Evolutionary conservation across 495 filamentous ascomycete species (phyloP), one percentile per base, ranked within the genome.

Genomic region (Penicillium cinerascens): DNA sequence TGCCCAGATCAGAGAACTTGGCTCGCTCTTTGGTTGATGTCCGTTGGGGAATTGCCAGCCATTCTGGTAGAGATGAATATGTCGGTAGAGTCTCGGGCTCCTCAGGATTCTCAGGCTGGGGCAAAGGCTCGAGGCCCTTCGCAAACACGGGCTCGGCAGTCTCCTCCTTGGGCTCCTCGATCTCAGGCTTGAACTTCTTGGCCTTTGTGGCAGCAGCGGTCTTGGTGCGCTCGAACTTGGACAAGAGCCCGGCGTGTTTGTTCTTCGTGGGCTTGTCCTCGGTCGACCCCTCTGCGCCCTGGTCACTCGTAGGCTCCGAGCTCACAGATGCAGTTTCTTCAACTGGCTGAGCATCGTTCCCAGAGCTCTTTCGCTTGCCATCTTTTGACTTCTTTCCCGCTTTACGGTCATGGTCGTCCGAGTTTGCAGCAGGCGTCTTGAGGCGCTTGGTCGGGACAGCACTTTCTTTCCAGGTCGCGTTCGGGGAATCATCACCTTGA

Each of bases 1-100:
- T 66, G 0, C 77, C 75, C 4, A 96, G 70, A 0, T 79, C 70
- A 3, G 71, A 65, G 58, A 97, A 95, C 0, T 84, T 72, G 23
- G 74, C 64, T 39, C 68, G 79, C 13, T 79, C 74, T 2, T 81
- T 75, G 5, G 81, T 73, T 1, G 82, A 75, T 16, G 89, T 82
- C 16, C 75, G 74, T 22, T 86, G 76, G 0, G 92, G 91, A 15
- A 83, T 78, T 15, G 82, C 83, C 25, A 97, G 78, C 92, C 92
- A 97, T 6, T 65, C 13, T 17, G 76, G 77, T 44, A 80, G 60
- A 16, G 78, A 77, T 8, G 76, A 75, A 45, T 75, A 75, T 9
- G 70, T 39, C 18, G 37, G 37, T 10, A 39, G 9, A 16, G n/a
- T 5, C 37, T 39, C 69, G 26, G 76, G 73, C 43, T 64, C 56